Conservation (phyloP, 495 filamentous ascomycete species). For the Aspergillus indologenus region DNA sequence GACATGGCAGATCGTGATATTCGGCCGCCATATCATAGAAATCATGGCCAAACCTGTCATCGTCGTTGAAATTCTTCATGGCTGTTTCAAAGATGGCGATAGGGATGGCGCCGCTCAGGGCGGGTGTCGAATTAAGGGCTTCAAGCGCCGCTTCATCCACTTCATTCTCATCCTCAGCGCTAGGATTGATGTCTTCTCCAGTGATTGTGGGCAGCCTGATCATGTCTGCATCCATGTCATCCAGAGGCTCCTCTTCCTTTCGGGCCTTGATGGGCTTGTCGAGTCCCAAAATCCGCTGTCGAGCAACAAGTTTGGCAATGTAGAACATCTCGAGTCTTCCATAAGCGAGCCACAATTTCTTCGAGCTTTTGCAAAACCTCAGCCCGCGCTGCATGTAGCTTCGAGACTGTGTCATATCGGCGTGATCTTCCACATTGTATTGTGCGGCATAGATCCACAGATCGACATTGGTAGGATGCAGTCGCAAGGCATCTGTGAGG, state of each 20-base stretch:
- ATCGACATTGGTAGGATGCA: conserved; percentile 80
- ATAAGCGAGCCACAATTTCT: conserved; percentile 82
- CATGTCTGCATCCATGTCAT: conserved; percentile 49
- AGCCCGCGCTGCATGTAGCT: conserved; percentile 87
- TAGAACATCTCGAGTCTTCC: conserved; percentile 90
- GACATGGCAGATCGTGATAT: conserved; percentile 62
- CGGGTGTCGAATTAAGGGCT: conserved; percentile 72
- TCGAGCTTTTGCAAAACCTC: conserved; percentile 74
- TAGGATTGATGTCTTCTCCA: conserved; percentile 63
- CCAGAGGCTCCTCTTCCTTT: conserved; percentile 37
- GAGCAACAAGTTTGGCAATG: conserved; percentile 70
- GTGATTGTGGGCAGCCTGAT: conserved; percentile 62
- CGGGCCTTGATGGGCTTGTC: conserved; percentile 49
- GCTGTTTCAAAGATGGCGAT: conserved; percentile 88
- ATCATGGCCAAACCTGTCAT: conserved; percentile 58
- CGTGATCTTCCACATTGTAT: conserved; percentile 68
- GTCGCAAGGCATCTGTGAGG: conserved; percentile 70
- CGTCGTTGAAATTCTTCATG: conserved; percentile 67
- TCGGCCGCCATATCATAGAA: conserved; percentile 78
- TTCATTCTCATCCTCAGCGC: conserved; percentile 47
- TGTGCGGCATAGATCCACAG: conserved; percentile 86
- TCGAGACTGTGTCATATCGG: conserved; percentile 80
- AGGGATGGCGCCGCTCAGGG: conserved; percentile 84
- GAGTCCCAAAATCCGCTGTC: conserved; percentile 66
- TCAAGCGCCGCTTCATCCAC: conserved; percentile 52